Conservation (phyloP, 495 filamentous ascomycete species). For the Hypomontagnella submonticulosa region DNA sequence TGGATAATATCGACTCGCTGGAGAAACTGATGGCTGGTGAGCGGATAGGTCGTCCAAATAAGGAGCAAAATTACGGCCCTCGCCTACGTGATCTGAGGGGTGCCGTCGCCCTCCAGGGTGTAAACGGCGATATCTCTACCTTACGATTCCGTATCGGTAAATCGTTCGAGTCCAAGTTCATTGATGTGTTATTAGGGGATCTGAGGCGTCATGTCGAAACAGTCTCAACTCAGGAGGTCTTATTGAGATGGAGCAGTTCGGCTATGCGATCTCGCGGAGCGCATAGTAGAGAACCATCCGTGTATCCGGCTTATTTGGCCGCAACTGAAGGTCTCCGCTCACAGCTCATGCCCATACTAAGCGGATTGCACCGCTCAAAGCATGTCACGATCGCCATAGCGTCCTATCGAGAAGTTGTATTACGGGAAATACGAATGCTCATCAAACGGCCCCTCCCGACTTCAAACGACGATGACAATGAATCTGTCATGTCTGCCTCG, state of each 20-base stretch:
- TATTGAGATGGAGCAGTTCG: conserved; percentile 77
- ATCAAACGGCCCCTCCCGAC: conserved; percentile 88
- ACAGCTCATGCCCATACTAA: conserved; percentile 72
- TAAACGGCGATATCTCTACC: conserved; percentile 77
- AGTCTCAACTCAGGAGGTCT: conserved; percentile 75
- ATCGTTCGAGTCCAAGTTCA: conserved; percentile 83
- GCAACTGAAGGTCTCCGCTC: conserved; percentile 74
- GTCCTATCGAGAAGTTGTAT: conserved; percentile 85
- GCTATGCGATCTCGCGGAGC: conserved; percentile 67
- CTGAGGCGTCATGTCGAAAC: conserved; percentile 82
- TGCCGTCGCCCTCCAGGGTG: conserved; percentile 81
- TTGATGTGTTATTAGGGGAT: conserved; percentile 81
- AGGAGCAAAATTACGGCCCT: conserved; percentile 48
- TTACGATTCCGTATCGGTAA: conserved; percentile 85
- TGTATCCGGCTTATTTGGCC: conserved; percentile 78
- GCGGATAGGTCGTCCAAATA: conserved; percentile 10
- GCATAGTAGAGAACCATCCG: conserved; percentile 72
- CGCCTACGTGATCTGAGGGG: conserved; percentile 76
- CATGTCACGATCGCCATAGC: conserved; percentile 82
- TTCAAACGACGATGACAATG: conserved; percentile 91
- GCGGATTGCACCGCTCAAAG: conserved; percentile 80
- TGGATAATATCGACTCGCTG: conserved; percentile 77
- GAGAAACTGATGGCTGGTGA: conserved; percentile 80
- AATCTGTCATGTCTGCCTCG: conserved; percentile 87
- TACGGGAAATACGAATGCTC: conserved; percentile 86